A percentile compares a stretch with the other conserved stretches of the same genome.
These are phyloP conservation scores for Phoenix dactylifera DNA, from an alignment of 176 grass and related monocot species.

Conservation along the genomic window DNA sequence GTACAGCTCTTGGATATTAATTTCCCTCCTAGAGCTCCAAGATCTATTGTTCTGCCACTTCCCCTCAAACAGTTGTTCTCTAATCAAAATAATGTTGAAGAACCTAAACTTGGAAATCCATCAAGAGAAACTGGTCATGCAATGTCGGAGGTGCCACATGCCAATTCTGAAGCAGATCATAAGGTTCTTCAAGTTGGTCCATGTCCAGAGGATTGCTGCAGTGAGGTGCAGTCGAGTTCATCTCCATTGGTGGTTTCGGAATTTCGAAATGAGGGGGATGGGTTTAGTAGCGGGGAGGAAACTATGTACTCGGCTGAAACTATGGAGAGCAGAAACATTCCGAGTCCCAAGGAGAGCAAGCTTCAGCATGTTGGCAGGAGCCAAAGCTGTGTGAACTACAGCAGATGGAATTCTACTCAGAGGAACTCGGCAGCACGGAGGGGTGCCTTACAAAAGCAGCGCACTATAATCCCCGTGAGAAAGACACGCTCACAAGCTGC, in stretches of 20 bases:
- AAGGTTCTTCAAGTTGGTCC: constrained; percentile 34
- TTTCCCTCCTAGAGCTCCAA: constrained; percentile 54
- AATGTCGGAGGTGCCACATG: constrained; percentile 29
- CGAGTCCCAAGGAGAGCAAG: constrained; percentile 40
- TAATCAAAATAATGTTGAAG: constrained; percentile 53
- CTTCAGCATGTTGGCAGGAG: constrained; percentile 61
- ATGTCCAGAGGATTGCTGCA: constrained; percentile 58
- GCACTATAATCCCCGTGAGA: constrained; percentile 37
- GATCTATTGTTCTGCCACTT: constrained; percentile 70
- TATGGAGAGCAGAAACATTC: constrained; percentile 91
- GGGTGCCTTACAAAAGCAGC: constrained; percentile 50
- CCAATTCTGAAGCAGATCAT: constrained; percentile 27
- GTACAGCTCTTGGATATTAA: constrained; percentile 49
- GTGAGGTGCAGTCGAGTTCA: constrained; percentile 56
- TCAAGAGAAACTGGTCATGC: constrained; percentile 37
- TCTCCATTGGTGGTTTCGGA: constrained; percentile 54
- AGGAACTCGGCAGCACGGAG: constrained; percentile 29
- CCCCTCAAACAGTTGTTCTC: constrained; percentile 88
- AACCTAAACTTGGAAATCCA: constrained; percentile 29
- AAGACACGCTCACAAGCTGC: constrained; percentile 58
- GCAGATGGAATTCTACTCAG: constrained; percentile 47
- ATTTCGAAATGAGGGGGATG: constrained; percentile 27
- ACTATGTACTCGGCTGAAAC: constrained; percentile 99
- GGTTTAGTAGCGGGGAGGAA: constrained; percentile 64
- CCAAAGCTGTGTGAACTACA: constrained; percentile 73